A percentile compares a stretch with the other conserved stretches of the same genome.
These are phyloP conservation scores for Ciborinia camelliae DNA, from an alignment of 2,329 filamentous ascomycete species.

Conservation along the genomic window DNA sequence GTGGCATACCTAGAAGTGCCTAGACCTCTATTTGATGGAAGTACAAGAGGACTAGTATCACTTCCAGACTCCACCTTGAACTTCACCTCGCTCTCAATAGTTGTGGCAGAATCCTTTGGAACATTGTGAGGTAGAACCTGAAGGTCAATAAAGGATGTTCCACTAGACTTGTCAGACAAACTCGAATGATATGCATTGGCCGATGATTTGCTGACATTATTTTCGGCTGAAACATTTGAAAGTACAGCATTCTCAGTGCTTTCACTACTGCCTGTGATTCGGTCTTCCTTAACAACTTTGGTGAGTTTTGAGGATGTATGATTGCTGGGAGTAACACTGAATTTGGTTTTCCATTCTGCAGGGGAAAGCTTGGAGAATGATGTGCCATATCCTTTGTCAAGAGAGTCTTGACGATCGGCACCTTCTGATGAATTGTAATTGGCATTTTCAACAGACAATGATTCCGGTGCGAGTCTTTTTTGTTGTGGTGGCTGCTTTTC, in stretches of 20 bases:
- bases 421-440: not conserved
- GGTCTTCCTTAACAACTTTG: too few relatives aligned
- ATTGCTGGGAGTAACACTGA: not conserved
- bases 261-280: not conserved
- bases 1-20: not conserved
- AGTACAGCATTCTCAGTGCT: not conserved
- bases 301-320: not conserved
- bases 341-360: not conserved
- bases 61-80: not conserved
- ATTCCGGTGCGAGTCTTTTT: not conserved
- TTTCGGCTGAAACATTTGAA: not conserved
- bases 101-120: not conserved
- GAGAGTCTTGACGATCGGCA: not conserved
- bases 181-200: not conserved
- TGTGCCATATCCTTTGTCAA: not conserved
- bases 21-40: slow-evolving; percentile 2
- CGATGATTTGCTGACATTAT: not conserved
- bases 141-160: not conserved
- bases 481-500: not conserved
- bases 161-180: not conserved
- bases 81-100: not conserved
- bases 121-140: not conserved
- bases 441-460: not conserved
- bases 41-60: not conserved
- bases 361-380: not conserved